Evolutionary conservation across 345 rosid species (phyloP).

Genomic region (Clarkia xantiana): DNA sequence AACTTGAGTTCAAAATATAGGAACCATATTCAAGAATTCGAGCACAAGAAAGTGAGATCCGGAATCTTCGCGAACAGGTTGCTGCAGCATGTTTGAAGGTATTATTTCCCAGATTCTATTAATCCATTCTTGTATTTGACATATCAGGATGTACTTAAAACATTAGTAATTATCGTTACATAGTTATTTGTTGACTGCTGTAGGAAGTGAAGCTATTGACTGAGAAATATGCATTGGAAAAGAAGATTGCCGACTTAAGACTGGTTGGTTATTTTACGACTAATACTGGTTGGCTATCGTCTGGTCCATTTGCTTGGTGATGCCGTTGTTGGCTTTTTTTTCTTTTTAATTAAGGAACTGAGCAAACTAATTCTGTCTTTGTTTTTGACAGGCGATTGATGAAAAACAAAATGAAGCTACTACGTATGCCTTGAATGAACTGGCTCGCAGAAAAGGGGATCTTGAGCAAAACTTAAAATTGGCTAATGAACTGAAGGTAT

Average conservation of each 20-base stretch:
- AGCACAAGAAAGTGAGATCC: slow-evolving; percentile 67
- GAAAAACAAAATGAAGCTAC: slow-evolving; percentile 81
- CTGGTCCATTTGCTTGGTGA: too few relatives aligned
- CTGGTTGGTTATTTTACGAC: slow-evolving; percentile 40
- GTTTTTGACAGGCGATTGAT: slow-evolving; percentile 52
- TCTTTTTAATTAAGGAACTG: slow-evolving; percentile 3
- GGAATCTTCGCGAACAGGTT: slow-evolving; percentile 61
- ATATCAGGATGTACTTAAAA: neutral
- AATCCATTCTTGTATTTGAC: slow-evolving; percentile 2
- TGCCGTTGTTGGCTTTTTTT: slow-evolving; percentile 6
- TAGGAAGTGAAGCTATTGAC: slow-evolving; percentile 79
- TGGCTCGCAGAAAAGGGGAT: slow-evolving; percentile 64
- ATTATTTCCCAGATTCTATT: slow-evolving; percentile 9
- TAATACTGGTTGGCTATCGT: slow-evolving; percentile 55
- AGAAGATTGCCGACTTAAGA: slow-evolving; percentile 78
- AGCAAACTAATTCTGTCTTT: too few relatives aligned
- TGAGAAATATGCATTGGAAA: slow-evolving; percentile 69
- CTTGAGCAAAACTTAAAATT: slow-evolving; percentile 71
- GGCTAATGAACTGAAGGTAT: slow-evolving; percentile 77
- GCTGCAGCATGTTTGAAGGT: slow-evolving; percentile 67
- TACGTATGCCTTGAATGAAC: slow-evolving; percentile 57
- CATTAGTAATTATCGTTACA: neutral
- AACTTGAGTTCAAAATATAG: slow-evolving; percentile 22
- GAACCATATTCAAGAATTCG: slow-evolving; percentile 42
- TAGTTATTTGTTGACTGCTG: neutral